Conservation (phyloP, 1,284 basidiomycete genomes). For the Golubevia pallescens region DNA sequence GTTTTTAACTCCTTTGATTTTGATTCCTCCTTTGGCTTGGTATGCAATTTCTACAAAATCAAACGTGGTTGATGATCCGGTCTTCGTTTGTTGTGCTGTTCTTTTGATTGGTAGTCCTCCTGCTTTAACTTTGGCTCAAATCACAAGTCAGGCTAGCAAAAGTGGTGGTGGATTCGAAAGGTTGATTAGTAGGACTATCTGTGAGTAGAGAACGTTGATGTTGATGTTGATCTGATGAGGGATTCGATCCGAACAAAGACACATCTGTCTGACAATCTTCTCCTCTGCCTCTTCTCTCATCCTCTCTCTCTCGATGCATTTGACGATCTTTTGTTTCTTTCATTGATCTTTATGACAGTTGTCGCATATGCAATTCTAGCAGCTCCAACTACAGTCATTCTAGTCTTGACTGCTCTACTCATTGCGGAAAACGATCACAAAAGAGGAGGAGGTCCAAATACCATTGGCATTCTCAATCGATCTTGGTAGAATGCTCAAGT, state of each 20-base stretch:
- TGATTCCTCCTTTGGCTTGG: constrained; percentile 65
- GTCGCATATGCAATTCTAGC: constrained; percentile 52
- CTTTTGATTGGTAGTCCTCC: constrained; percentile 79
- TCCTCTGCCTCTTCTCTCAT: too few species aligned
- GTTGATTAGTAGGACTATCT: constrained; percentile 72
- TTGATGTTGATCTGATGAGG: too few species aligned
- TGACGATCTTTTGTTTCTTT: not conserved
- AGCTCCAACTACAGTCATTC: constrained; percentile 47
- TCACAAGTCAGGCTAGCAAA: constrained; percentile 76
- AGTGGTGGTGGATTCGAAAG: constrained; percentile 88
- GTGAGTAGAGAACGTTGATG: too few species aligned
- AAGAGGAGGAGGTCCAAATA: not conserved
- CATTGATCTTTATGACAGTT: too few species aligned
- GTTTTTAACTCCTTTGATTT: constrained; percentile 79
- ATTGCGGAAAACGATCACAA: constrained; percentile 36
- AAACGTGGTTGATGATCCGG: constrained; percentile 63
- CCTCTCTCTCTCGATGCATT: not conserved
- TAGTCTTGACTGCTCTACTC: constrained; percentile 47
- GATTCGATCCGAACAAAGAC: too few species aligned
- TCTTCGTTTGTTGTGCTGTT: constrained; percentile 80
- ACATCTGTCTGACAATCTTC: too few species aligned
- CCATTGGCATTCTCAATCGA: too few species aligned
- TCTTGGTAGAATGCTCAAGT: too few species aligned
- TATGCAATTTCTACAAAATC: constrained; percentile 28
- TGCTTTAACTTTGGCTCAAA: constrained; percentile 71